A percentile compares a stretch with the other conserved stretches of the same genome.
These are phyloP conservation scores for Pseudotsuga menziesii DNA, from an alignment of 75 land plant genomes.

Conservation along the genomic window DNA sequence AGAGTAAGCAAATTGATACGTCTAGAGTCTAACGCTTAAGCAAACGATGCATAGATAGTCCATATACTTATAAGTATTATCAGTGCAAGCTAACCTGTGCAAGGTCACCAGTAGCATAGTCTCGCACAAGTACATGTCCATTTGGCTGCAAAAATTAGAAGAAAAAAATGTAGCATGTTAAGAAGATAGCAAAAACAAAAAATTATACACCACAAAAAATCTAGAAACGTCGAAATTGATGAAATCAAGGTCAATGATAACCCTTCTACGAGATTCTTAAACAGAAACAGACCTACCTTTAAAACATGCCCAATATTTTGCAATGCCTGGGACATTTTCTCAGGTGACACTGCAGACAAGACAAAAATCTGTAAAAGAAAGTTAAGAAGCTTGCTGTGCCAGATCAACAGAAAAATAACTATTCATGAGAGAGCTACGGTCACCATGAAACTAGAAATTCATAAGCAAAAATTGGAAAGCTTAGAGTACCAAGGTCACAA, in stretches of 20 bases:
- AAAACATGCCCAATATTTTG: conserved; percentile 78
- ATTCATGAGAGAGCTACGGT: background rate
- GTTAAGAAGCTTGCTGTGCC: conserved; percentile 12
- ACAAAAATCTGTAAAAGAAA: conserved; percentile 83
- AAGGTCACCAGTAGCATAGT: conserved; percentile 96
- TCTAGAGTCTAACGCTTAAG: too few species aligned
- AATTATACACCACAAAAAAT: background rate
- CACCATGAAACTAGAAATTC: background rate
- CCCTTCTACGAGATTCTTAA: background rate
- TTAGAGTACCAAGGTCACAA: conserved; percentile 80
- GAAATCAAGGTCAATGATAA: background rate
- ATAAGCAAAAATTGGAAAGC: background rate
- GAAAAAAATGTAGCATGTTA: background rate
- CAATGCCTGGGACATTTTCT: conserved; percentile 81
- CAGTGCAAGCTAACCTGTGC: conserved; percentile 68
- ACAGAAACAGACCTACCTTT: conserved; percentile 44
- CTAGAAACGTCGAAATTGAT: background rate
- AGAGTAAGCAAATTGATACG: too few species aligned
- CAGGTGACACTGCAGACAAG: conserved; percentile 94
- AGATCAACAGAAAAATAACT: conserved; percentile 6
- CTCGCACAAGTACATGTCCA: conserved; percentile 87
- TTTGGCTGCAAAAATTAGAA: conserved; percentile 53
- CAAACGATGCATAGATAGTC: background rate
- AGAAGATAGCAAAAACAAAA: background rate
- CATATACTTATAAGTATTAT: background rate